Conservation (phyloP, 441 rosid genomes). For the Bocquillonia castaneifolia region DNA sequence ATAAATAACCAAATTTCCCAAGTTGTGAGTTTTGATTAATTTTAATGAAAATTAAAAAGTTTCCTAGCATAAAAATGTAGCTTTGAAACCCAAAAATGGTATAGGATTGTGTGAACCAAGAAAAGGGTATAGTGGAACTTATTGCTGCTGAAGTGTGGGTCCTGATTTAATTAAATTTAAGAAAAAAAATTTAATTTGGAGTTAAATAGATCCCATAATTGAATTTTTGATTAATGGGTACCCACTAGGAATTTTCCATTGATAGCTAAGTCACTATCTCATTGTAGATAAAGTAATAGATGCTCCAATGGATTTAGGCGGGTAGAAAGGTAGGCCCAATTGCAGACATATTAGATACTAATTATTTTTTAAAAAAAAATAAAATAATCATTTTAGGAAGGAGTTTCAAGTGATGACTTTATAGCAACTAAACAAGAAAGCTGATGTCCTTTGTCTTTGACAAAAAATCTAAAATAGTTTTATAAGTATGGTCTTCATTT, state of each 20-base stretch:
- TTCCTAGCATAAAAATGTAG: not conserved
- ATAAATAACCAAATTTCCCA: too few relatives aligned
- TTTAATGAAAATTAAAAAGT: not conserved
- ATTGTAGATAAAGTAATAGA: not conserved
- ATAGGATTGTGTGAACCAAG: not conserved
- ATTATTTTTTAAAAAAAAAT: too few relatives aligned
- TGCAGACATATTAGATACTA: constrained; percentile 9
- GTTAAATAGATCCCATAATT: not conserved
- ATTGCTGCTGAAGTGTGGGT: not conserved
- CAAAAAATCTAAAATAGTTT: not conserved
- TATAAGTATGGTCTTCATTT: not conserved
- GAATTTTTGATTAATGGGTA: constrained; percentile 13
- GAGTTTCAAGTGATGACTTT: constrained; percentile 14
- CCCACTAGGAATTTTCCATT: constrained; percentile 11
- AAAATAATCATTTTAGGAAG: constrained; percentile 8
- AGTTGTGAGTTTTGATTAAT: not conserved
- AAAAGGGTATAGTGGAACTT: not conserved
- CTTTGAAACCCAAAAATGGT: not conserved
- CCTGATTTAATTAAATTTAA: not conserved
- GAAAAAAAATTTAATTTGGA: not conserved
- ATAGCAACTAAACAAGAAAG: constrained; percentile 4
- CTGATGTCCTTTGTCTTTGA: constrained; percentile 13
- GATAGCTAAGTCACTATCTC: not conserved
- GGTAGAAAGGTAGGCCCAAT: constrained; percentile 3
- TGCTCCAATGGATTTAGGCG: not conserved